phyloP scores from a whole-genome alignment of 1,284 basidiomycete species.

The Cryptococcus deneoformans region DNA sequence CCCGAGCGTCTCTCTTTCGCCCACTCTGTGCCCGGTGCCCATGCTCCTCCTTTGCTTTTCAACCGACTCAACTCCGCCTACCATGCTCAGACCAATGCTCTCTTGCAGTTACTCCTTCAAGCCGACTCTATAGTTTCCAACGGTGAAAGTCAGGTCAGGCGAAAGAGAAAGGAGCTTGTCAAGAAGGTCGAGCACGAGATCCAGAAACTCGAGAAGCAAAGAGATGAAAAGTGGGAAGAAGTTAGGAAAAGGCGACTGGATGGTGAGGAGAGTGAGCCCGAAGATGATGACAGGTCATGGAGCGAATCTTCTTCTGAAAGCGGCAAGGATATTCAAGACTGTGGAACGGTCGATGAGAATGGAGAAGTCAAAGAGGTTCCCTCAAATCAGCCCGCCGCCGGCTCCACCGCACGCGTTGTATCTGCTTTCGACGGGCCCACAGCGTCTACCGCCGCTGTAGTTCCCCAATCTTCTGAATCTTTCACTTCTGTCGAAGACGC shows the following conservation, averaged over 20 bases:
- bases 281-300: slow-evolving; percentile 16
- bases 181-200: slow-evolving; percentile 62
- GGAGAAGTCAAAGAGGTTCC: too few species aligned
- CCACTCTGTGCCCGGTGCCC: slow-evolving; percentile 9
- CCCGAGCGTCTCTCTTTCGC: slow-evolving; percentile 37
- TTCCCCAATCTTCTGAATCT: not conserved
- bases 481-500: not conserved
- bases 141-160: slow-evolving; percentile 59
- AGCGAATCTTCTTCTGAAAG: slow-evolving; percentile 7
- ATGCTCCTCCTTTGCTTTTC: slow-evolving; percentile 30
- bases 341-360: not conserved
- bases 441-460: not conserved
- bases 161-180: slow-evolving; percentile 60
- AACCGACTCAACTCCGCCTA: slow-evolving; percentile 58
- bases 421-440: not conserved
- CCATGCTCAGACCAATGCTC: slow-evolving; percentile 59
- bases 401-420: too few species aligned
- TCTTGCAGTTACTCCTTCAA: slow-evolving; percentile 59
- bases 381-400: too few species aligned
- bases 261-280: slow-evolving; percentile 36
- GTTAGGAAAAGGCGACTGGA: slow-evolving; percentile 29
- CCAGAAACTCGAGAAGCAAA: slow-evolving; percentile 54
- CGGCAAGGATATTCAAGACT: not conserved
- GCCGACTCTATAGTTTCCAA: slow-evolving; percentile 66
- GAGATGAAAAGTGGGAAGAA: slow-evolving; percentile 47